Percentiles rank a stretch among this genome's conserved stretches.
phyloP scores from a whole-genome alignment of 805 yeast species.

The Teunomyces pallodes region DNA sequence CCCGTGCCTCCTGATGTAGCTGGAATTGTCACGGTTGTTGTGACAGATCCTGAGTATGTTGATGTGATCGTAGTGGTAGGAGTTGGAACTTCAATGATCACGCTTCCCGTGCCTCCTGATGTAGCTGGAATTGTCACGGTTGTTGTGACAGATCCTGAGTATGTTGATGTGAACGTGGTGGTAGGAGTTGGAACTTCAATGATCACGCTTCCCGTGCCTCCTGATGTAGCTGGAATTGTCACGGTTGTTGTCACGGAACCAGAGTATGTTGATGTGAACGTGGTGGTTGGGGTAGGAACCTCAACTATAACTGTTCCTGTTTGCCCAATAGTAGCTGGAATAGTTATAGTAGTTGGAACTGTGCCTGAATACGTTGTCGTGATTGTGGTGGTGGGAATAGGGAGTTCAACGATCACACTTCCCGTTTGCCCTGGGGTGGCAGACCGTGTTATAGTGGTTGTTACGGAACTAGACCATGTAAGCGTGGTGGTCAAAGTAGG shows the following conservation, averaged over 20 bases:
- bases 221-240: conserved; percentile 3
- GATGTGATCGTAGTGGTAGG: no score
- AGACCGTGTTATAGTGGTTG: background rate
- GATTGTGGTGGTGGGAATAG: background rate
- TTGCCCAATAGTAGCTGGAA: conserved; percentile 7
- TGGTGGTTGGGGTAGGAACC: conserved; percentile 6
- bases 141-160: no score
- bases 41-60: no score
- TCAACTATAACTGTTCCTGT: conserved; percentile 13
- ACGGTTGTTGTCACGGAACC: no score
- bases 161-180: background rate
- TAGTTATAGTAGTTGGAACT: conserved; percentile 6
- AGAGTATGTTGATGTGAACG: background rate
- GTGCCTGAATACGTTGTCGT: conserved; percentile 1
- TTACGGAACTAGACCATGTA: background rate
- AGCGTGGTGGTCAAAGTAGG: conserved; percentile 1
- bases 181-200: conserved; percentile 11
- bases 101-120: no score
- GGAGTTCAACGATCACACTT: background rate
- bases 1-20: no score
- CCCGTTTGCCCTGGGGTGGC: background rate
- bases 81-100: no score
- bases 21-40: no score
- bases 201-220: conserved; percentile 12
- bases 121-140: no score